Base-by-base conservation (phyloP, 805 yeast genomes). In the Lachancea sp. region DNA sequence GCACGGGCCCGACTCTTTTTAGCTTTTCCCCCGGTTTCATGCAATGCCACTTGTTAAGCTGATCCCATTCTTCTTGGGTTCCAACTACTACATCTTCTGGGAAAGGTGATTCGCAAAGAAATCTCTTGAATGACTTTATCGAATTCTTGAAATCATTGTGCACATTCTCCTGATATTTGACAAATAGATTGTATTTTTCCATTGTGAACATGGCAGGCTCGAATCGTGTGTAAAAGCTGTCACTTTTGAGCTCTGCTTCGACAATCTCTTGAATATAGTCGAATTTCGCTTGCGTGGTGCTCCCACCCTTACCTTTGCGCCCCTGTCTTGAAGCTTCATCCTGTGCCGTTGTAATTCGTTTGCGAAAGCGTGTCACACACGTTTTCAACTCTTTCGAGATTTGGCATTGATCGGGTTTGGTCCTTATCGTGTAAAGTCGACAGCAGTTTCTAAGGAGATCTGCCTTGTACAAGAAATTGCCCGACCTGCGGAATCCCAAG, bases 401-500 rank as follows among this genome's bases (percentile, higher is more conserved):
- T 31, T 70, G 68, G 52, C 81, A 71, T 20, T 61, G 55, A 0
- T 57, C 57, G 15, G 75, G 62, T 18, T 69, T 69, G 0, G 95
- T 80, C 43, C 96, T 62, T 15, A 89, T 85, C 0, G 96, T 82
- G 59, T 78, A 86, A 61, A 81, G 73, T 17, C 90, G 72, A 55
- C 97, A 89, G 59, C 97, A 89, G 35, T 78, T 78, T 33, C 89
- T 63, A 26, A 83, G 57, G 49, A 78, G 62, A 59, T 90, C 96
- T 0, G 85, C 79, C 55, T 73, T 75, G 58, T 78, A 85, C 7
- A 83, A 49, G 51, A 78, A 84, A 2, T 64, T 60, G 0, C 96
- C 96, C 27, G 93, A 83, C 44, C 97, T 68, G 60, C 95, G 75
- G 57, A 76, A 88, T 2, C 95, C 95, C 52, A 71, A 66, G 53